Evolutionary conservation across 176 grass and related monocot genomes (phyloP).

Genomic region (Hordeum vulgare): DNA sequence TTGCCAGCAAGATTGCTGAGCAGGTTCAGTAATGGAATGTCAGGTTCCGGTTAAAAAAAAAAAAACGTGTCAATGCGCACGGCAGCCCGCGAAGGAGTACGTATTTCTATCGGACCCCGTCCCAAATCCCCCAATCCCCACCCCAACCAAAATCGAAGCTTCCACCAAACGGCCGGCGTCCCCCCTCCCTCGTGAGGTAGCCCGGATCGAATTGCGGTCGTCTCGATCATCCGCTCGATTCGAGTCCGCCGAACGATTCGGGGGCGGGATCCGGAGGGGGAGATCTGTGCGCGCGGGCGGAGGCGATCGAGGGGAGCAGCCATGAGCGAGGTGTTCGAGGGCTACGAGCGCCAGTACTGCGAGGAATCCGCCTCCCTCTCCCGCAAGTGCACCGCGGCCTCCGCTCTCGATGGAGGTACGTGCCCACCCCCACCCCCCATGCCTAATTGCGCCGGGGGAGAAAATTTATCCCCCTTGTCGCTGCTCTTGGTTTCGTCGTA

Average conservation of each 20-base stretch:
- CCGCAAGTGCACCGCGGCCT: slow-evolving; percentile 64
- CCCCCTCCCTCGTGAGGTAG: not conserved
- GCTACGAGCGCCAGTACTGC: slow-evolving; percentile 90
- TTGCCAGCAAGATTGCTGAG: no score
- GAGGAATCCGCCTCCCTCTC: slow-evolving; percentile 77
- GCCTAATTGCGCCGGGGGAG: not conserved
- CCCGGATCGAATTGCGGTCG: not conserved
- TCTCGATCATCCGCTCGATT: slow-evolving; percentile 15
- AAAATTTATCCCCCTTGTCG: not conserved
- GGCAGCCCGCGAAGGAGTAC: not conserved
- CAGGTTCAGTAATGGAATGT: no score
- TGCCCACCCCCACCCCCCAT: not conserved
- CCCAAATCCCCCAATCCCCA: not conserved
- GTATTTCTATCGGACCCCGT: not conserved
- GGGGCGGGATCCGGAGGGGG: not conserved
- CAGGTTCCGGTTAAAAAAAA: no score
- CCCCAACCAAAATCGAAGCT: slow-evolving; percentile 23
- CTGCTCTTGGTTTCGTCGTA: slow-evolving; percentile 7
- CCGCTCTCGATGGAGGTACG: slow-evolving; percentile 62
- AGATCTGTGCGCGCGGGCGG: not conserved
- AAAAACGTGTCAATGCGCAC: not conserved
- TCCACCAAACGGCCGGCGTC: not conserved
- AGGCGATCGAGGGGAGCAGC: slow-evolving; percentile 20
- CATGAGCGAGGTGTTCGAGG: slow-evolving; percentile 93
- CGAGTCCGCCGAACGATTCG: not conserved